phyloP scores from a whole-genome alignment of 192 early-diverging fungal genomes.

The Rhizophagus clarus region DNA sequence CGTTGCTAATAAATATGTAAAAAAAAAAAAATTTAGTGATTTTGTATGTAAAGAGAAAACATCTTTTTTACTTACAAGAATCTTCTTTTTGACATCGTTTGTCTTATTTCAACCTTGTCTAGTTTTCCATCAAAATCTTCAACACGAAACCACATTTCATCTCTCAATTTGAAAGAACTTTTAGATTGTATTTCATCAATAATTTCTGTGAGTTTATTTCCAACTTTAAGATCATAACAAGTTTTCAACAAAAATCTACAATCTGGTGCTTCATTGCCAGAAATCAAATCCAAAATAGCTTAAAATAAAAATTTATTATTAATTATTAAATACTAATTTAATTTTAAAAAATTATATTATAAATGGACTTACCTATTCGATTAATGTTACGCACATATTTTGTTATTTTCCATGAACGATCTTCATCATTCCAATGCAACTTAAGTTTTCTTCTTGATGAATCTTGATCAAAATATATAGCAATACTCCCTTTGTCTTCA shows the following conservation, averaged over 20 bases:
- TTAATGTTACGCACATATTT: not conserved
- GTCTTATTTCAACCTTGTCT: not conserved
- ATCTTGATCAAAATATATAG: not conserved
- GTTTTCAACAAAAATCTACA: conserved; percentile 19
- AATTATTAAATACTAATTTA: not conserved
- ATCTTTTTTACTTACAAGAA: not conserved
- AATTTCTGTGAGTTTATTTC: not conserved
- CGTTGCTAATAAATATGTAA: conserved; percentile 12
- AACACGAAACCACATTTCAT: conserved; percentile 11
- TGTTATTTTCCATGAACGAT: conserved; percentile 12
- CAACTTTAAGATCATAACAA: not conserved
- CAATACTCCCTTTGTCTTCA: conserved; percentile 10
- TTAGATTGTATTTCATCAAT: not conserved
- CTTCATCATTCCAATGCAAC: conserved; percentile 17
- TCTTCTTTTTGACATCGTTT: not conserved
- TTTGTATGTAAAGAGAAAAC: not conserved
- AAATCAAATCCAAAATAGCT: conserved; percentile 24
- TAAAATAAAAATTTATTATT: not conserved
- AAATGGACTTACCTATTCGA: conserved; percentile 10
- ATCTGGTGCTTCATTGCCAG: conserved; percentile 9
- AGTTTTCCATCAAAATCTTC: conserved; percentile 5
- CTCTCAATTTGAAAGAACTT: not conserved
- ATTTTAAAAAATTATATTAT: not conserved
- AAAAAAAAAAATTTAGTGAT: not conserved
- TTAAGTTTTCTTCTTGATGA: conserved; percentile 10